These are phyloP conservation scores for Dimargaris xerosporica DNA, from an alignment of 192 early-diverging fungal genomes.

Conservation along the genomic window DNA sequence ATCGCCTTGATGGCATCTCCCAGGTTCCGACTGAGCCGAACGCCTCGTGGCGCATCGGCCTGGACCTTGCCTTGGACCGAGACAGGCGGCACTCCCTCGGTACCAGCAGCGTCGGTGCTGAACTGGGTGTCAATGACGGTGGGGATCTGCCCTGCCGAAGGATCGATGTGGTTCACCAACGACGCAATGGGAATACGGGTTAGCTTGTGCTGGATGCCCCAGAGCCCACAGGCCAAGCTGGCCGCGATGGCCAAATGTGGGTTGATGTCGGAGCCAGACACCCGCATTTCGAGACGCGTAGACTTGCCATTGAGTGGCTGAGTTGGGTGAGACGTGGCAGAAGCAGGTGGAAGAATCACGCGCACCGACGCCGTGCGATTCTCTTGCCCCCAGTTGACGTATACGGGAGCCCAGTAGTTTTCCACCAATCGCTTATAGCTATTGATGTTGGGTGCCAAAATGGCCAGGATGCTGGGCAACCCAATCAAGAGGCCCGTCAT, in stretches of 20 bases:
- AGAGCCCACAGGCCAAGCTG: constrained; percentile 50
- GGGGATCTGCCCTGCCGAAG: constrained; percentile 12
- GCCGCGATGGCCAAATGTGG: constrained; percentile 59
- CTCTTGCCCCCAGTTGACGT: constrained; percentile 65
- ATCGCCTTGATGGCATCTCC: constrained; percentile 49
- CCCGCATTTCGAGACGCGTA: constrained; percentile 64
- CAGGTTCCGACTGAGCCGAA: constrained; percentile 26
- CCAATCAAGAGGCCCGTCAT: constrained; percentile 37
- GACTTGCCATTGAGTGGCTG: background rate
- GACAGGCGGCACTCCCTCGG: constrained; percentile 26
- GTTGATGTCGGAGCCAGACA: constrained; percentile 71
- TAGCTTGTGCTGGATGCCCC: constrained; percentile 48
- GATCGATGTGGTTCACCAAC: constrained; percentile 11
- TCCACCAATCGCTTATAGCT: constrained; percentile 69
- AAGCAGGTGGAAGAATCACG: constrained; percentile 53
- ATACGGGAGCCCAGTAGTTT: constrained; percentile 75
- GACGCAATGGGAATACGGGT: constrained; percentile 26
- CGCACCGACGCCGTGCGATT: constrained; percentile 55
- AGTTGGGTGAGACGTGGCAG: constrained; percentile 13
- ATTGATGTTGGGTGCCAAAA: constrained; percentile 67
- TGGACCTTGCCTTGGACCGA: background rate
- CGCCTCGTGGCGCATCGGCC: background rate
- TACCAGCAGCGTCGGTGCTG: constrained; percentile 14
- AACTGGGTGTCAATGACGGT: constrained; percentile 8
- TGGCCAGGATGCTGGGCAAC: constrained; percentile 51